A percentile compares a stretch with the other conserved stretches of the same genome.
These are phyloP conservation scores for Xylaria sp. DNA, from an alignment of 2,329 filamentous ascomycete species.

Conservation along the genomic window DNA sequence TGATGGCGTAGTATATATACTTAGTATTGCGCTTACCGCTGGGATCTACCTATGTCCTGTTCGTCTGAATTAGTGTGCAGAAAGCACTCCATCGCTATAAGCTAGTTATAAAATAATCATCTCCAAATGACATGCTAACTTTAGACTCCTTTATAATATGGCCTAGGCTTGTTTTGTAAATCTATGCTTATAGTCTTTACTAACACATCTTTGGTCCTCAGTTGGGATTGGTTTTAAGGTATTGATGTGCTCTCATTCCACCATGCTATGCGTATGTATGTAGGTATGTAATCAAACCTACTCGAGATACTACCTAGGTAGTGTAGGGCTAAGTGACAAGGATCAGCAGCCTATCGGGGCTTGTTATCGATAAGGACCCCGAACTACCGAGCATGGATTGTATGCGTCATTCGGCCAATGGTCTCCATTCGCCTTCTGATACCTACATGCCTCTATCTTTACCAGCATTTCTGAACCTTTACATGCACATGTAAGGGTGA, in stretches of 20 bases:
- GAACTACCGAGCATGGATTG: not conserved
- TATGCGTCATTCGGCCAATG: slow-evolving; percentile 30
- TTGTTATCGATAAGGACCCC: slow-evolving; percentile 17
- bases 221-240: too few species aligned
- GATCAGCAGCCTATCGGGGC: not conserved
- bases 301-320: too few species aligned
- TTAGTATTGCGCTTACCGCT: not conserved
- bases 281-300: too few species aligned
- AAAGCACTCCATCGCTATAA: not conserved
- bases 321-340: not conserved
- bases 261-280: too few species aligned
- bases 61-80: not conserved
- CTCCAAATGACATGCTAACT: not conserved
- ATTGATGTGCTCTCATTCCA: too few species aligned
- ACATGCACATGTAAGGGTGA: not conserved
- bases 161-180: not conserved
- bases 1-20: not conserved
- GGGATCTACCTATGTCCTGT: not conserved
- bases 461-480: not conserved
- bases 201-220: too few species aligned
- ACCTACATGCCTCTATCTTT: not conserved
- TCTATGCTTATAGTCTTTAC: not conserved
- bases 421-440: not conserved
- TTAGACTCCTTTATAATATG: not conserved
- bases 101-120: not conserved